Evolutionary conservation across 2,329 filamentous ascomycete genomes (phyloP).

Genomic region (Scytalidium sp.): DNA sequence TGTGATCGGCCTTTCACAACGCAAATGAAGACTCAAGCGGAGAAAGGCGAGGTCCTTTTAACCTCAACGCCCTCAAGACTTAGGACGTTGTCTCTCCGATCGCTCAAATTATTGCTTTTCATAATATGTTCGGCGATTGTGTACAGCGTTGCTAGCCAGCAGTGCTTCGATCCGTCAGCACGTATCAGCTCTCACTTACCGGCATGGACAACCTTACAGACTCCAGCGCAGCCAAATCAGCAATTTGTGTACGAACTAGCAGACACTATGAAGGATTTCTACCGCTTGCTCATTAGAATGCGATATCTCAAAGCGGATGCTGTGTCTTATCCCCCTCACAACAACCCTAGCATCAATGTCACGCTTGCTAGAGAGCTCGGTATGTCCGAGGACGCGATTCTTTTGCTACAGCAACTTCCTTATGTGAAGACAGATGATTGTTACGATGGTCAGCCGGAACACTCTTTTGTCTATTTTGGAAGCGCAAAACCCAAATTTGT

Average conservation of each 20-base stretch:
- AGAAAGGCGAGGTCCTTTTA: background rate
- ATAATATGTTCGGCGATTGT: background rate
- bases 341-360: slow-evolving; percentile 4
- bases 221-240: background rate
- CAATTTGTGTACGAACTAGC: slow-evolving; percentile 3
- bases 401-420: slow-evolving; percentile 13
- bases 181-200: background rate
- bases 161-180: background rate
- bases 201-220: too few species aligned
- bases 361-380: slow-evolving; percentile 7
- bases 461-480: background rate
- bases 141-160: background rate
- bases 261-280: slow-evolving; percentile 12
- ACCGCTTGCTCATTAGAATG: slow-evolving; percentile 13
- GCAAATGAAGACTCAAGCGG: background rate
- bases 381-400: slow-evolving; percentile 6
- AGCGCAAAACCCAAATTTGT: slow-evolving; percentile 3
- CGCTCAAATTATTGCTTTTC: background rate
- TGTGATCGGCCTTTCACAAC: too few species aligned
- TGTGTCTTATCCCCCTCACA: slow-evolving; percentile 7
- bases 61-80: background rate
- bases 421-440: slow-evolving; percentile 7
- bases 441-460: background rate
- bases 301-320: slow-evolving; percentile 8
- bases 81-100: background rate